These are phyloP conservation scores for Diaporthe nobilis DNA, from an alignment of 2,329 filamentous ascomycete genomes.

Conservation along the genomic window DNA sequence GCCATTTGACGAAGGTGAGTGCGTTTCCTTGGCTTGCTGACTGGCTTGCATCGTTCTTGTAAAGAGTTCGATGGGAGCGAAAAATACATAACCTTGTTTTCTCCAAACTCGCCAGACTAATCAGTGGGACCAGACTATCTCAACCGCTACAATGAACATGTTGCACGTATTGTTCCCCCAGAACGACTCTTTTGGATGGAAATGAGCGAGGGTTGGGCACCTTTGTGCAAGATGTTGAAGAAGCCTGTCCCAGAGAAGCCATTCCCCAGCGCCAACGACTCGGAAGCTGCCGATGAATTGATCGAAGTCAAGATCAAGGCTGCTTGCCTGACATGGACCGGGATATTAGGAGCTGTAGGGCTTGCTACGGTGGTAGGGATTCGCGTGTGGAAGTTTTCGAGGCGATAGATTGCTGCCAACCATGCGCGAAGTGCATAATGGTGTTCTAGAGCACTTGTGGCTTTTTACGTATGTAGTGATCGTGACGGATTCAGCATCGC, in stretches of 20 bases:
- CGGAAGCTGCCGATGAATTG: neutral
- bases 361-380: neutral
- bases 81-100: neutral
- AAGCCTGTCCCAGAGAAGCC: constrained; percentile 7
- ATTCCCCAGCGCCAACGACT: constrained; percentile 21
- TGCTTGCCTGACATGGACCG: neutral
- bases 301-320: constrained; percentile 3
- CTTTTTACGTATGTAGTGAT: too few relatives aligned
- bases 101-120: neutral
- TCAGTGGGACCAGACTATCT: neutral
- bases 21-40: neutral
- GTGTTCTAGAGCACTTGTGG: too few relatives aligned
- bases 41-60: neutral
- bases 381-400: neutral
- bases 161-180: neutral
- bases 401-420: too few relatives aligned
- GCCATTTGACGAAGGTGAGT: constrained; percentile 8
- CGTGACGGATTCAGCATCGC: too few relatives aligned
- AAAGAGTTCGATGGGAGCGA: too few relatives aligned
- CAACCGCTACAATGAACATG: neutral
- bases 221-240: constrained; percentile 31
- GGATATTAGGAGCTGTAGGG: neutral
- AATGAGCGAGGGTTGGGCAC: constrained; percentile 25
- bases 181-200: constrained; percentile 26
- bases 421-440: too few relatives aligned